A percentile compares a stretch with the other conserved stretches of the same genome.
These are phyloP conservation scores for Dactylellina leptospora DNA, from an alignment of 2,329 filamentous ascomycete species.

Conservation along the genomic window DNA sequence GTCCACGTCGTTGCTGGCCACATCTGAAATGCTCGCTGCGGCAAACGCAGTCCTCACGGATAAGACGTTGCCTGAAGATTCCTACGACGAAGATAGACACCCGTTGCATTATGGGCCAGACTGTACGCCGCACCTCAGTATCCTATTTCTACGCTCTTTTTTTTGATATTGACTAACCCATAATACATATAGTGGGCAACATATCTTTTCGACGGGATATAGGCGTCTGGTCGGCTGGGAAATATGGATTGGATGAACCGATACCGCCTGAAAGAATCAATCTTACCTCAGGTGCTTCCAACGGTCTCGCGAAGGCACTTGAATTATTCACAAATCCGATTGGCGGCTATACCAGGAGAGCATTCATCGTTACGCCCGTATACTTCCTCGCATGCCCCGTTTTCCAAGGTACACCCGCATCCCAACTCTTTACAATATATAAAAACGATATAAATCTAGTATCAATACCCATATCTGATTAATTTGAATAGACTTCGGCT, in stretches of 20 bases:
- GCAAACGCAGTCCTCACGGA: conserved; percentile 37
- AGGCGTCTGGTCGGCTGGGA: conserved; percentile 54
- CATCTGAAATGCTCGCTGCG: conserved; percentile 44
- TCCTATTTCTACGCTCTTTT: neutral
- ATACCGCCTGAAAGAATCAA: conserved; percentile 53
- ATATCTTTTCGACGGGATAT: conserved; percentile 53
- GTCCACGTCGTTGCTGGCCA: conserved; percentile 41
- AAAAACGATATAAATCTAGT: neutral
- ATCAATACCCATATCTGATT: neutral
- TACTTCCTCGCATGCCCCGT: conserved; percentile 56
- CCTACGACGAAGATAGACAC: conserved; percentile 39
- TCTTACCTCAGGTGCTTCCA: conserved; percentile 55
- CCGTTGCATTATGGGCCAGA: conserved; percentile 57
- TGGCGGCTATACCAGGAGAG: conserved; percentile 55
- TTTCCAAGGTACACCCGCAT: conserved; percentile 53
- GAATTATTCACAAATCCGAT: conserved; percentile 54
- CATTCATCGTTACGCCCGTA: conserved; percentile 56
- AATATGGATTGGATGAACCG: conserved; percentile 50
- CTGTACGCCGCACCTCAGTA: conserved; percentile 10
- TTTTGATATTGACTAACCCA: too few species aligned
- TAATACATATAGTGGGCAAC: conserved; percentile 55
- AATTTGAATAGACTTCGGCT: conserved; percentile 29
- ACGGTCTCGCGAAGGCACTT: conserved; percentile 54
- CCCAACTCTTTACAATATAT: neutral
- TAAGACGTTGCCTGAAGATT: conserved; percentile 25